Base-by-base conservation (phyloP, 495 filamentous ascomycete genomes). In the Eremomyces bilateralis region DNA sequence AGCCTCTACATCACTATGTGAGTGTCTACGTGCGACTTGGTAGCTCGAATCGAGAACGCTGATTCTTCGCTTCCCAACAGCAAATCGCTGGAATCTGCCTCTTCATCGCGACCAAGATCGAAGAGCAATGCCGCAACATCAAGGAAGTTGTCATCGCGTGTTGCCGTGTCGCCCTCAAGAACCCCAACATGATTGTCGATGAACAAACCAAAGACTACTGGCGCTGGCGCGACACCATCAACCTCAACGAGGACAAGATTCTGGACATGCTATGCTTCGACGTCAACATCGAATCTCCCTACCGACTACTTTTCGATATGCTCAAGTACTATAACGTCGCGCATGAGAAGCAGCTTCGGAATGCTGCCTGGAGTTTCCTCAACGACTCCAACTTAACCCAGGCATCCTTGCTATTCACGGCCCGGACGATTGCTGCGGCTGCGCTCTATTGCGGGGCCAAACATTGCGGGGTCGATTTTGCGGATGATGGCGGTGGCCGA, bases 191-290 rank as follows among this genome's bases (percentile, higher is more conserved):
- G 35, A 53, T 76, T 8, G 76, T 97, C 17, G 85, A 95, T 47
- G 88, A 93, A 52, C 82, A 94, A 51, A 80, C 73, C 28, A 94
- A 92, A 42, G 88, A 95, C 42, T 97, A 79, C 50, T 97, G 88
- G 88, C 64, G 71, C 49, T 97, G 88, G 88, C 70, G 79, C 31
- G 88, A 99, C 47, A 82, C 73, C 35, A 85, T 99, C 30, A 61
- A 94, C 2, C 69, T 72, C 41, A 75, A 82, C 46, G 88, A 99
- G 58, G 91, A 95, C 46, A 55, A 81, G 29, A 69, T 95, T 54
- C 64, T 99, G 4, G 88, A 99, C 56, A 67, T 66, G 28, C 62
- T 95, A 21, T 95, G 88, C 49, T 99, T 99, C 50, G 90, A 99
- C 53, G 56, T 99, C 21, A 73, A 79, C 51, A 59, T 93, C 21